Evolutionary conservation across 805 yeast genomes (phyloP).

Genomic region (Pachysolen tannophilus): DNA sequence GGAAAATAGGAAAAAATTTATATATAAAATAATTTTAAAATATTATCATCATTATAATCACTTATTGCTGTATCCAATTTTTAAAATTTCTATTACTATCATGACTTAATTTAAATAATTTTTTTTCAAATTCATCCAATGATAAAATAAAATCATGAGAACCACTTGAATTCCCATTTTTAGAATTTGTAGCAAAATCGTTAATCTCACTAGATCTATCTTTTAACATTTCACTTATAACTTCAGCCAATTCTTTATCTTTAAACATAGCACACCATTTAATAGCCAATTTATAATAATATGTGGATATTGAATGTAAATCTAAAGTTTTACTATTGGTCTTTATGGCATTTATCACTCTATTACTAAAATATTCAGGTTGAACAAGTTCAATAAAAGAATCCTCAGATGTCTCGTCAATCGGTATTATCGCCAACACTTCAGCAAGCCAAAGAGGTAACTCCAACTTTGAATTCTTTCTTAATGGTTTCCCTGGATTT

Average conservation of each 20-base stretch:
- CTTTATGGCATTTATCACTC: slow-evolving; percentile 76
- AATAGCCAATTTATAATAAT: slow-evolving; percentile 62
- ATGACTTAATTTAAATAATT: slow-evolving; percentile 29
- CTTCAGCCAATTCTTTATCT: slow-evolving; percentile 53
- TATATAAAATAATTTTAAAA: too few species aligned
- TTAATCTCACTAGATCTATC: slow-evolving; percentile 64
- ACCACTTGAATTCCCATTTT: slow-evolving; percentile 10
- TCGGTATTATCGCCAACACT: slow-evolving; percentile 48
- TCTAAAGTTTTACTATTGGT: slow-evolving; percentile 63
- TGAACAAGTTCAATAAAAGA: slow-evolving; percentile 60
- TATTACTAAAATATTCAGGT: slow-evolving; percentile 61
- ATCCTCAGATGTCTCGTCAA: slow-evolving; percentile 21
- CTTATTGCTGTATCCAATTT: neutral
- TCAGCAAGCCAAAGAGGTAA: slow-evolving; percentile 89
- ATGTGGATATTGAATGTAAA: slow-evolving; percentile 53
- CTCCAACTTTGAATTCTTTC: slow-evolving; percentile 57
- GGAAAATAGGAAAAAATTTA: slow-evolving; percentile 1
- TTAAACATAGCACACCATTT: slow-evolving; percentile 72
- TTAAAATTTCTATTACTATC: neutral
- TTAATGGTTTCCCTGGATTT: slow-evolving; percentile 55
- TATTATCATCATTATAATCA: too few species aligned
- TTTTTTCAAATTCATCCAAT: slow-evolving; percentile 72
- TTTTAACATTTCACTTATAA: slow-evolving; percentile 40
- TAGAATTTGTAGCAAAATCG: slow-evolving; percentile 55
- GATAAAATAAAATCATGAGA: slow-evolving; percentile 55